These are phyloP conservation scores for Spergularia bocconei DNA, from an alignment of 148 eudicot species.

Conservation along the genomic window DNA sequence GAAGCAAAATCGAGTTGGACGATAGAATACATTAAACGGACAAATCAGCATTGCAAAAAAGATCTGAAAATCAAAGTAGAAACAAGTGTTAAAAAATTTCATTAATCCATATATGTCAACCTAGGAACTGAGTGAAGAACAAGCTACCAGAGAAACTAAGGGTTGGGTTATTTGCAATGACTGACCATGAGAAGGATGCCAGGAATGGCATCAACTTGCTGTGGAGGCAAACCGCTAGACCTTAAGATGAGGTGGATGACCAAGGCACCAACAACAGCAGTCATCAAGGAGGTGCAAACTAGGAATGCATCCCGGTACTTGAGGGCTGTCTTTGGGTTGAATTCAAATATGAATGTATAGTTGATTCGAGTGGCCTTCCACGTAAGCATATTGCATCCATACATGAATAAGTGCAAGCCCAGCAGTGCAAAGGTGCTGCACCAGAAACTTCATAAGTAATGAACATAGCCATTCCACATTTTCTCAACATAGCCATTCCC, in stretches of 20 bases:
- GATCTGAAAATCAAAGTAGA: conserved; percentile 33
- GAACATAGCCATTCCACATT: neutral
- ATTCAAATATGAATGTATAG: conserved; percentile 86
- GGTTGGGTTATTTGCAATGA: conserved; percentile 5
- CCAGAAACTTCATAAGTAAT: neutral
- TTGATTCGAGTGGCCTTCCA: conserved; percentile 89
- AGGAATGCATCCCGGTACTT: conserved; percentile 88
- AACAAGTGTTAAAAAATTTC: neutral
- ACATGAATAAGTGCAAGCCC: conserved; percentile 88
- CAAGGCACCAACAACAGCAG: conserved; percentile 78
- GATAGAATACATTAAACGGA: conserved; percentile 73
- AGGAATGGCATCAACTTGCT: conserved; percentile 66
- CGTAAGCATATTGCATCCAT: conserved; percentile 85
- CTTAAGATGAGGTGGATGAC: conserved; percentile 74
- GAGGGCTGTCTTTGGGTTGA: conserved; percentile 65
- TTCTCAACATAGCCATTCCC: neutral
- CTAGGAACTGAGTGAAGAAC: neutral
- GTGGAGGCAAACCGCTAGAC: conserved; percentile 54
- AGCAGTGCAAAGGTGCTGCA: conserved; percentile 92
- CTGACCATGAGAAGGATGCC: conserved; percentile 78
- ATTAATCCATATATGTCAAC: neutral
- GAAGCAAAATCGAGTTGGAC: conserved; percentile 74
- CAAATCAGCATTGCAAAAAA: conserved; percentile 53
- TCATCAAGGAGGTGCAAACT: conserved; percentile 79
- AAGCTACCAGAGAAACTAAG: neutral